A percentile compares a stretch with the other conserved stretches of the same genome.
Conservation (phyloP, 1,139 yeast genomes). For the Candida dubliniensis region DNA sequence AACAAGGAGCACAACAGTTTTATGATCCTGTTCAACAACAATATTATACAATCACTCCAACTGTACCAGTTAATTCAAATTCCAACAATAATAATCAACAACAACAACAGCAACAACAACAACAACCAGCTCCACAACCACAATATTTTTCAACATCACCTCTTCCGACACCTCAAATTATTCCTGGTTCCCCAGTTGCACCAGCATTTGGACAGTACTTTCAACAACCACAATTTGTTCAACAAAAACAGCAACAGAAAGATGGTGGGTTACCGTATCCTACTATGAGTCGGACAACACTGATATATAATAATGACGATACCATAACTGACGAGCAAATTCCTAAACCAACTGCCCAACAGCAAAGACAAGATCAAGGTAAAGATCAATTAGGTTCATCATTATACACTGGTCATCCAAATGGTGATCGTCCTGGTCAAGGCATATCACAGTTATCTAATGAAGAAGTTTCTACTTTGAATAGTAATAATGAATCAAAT, state of each 20-base stretch:
- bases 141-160: slow-evolving; percentile 43
- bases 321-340: slow-evolving; percentile 1
- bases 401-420: not conserved
- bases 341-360: not conserved
- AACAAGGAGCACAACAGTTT: slow-evolving; percentile 39
- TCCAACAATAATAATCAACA: slow-evolving; percentile 16
- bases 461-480: slow-evolving; percentile 15
- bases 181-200: slow-evolving; percentile 12
- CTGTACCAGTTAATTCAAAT: slow-evolving; percentile 37
- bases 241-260: slow-evolving; percentile 9
- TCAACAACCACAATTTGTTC: slow-evolving; percentile 11
- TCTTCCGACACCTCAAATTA: slow-evolving; percentile 20
- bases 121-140: slow-evolving; percentile 28
- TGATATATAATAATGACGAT: slow-evolving; percentile 6
- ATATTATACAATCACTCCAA: slow-evolving; percentile 43
- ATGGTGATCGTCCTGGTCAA: slow-evolving; percentile 1
- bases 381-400: not conserved
- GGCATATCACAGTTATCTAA: slow-evolving; percentile 9
- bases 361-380: not conserved
- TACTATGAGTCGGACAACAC: slow-evolving; percentile 6
- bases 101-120: slow-evolving; percentile 14
- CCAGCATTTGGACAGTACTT: slow-evolving; percentile 10
- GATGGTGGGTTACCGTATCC: slow-evolving; percentile 14
- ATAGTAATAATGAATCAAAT: slow-evolving; percentile 7
- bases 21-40: slow-evolving; percentile 51